Percentiles rank a stretch among this genome's conserved stretches.
Evolutionary conservation across 352 stramenopile genomes (phyloP).

Genomic region (Phytophthora rubi): DNA sequence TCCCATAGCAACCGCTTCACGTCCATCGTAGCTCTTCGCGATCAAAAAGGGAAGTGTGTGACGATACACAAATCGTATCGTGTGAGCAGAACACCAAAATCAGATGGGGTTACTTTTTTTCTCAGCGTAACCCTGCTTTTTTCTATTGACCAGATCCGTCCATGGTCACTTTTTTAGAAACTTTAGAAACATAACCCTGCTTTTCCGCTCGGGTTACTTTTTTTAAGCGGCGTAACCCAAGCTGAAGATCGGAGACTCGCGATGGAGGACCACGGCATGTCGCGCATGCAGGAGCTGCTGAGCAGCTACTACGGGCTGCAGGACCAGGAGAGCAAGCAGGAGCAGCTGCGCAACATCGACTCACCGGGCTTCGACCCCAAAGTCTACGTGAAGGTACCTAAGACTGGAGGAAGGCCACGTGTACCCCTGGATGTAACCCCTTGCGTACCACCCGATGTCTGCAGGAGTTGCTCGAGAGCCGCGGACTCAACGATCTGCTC

Average conservation of each 20-base stretch:
- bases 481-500: constrained; percentile 77
- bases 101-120: not conserved
- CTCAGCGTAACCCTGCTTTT: not conserved
- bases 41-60: constrained; percentile 15
- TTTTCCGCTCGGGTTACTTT: no score
- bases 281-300: constrained; percentile 90
- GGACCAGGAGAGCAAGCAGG: constrained; percentile 72
- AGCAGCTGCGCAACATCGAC: constrained; percentile 80
- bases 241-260: not conserved
- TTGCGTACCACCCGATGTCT: constrained; percentile 7
- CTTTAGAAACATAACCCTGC: no score
- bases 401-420: not conserved
- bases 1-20: constrained; percentile 81
- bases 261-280: constrained; percentile 72
- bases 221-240: no score
- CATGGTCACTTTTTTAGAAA: no score
- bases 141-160: no score
- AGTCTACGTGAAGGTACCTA: constrained; percentile 77
- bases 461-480: constrained; percentile 64
- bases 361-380: constrained; percentile 69
- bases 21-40: constrained; percentile 43
- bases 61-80: constrained; percentile 5
- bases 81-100: not conserved
- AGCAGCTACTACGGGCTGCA: constrained; percentile 89
- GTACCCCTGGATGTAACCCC: constrained; percentile 1